These are phyloP conservation scores for Lagenidium sp. DNA, from an alignment of 352 stramenopile species.

Conservation along the genomic window DNA sequence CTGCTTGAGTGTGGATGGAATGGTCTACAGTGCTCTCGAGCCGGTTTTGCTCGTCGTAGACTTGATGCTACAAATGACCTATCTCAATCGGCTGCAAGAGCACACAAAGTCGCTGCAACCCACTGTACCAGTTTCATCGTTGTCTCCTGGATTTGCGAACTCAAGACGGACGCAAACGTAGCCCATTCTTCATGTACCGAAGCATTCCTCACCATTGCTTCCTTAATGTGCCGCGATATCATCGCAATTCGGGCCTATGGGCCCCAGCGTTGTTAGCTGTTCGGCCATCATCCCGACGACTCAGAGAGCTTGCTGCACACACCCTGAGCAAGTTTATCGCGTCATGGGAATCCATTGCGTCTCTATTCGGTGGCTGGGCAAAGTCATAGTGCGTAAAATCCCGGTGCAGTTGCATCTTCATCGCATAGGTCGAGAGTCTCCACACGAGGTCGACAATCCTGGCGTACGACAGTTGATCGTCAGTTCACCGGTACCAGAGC, in stretches of 20 bases:
- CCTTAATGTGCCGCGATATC: conserved; percentile 29
- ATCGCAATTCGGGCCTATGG: conserved; percentile 28
- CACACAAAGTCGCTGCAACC: too few species aligned
- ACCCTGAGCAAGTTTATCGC: conserved; percentile 17
- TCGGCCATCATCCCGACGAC: background rate
- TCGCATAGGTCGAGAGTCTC: conserved; percentile 29
- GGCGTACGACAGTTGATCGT: background rate
- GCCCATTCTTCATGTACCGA: conserved; percentile 36
- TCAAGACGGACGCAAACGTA: conserved; percentile 18
- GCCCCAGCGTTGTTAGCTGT: too few species aligned
- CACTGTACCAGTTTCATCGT: too few species aligned
- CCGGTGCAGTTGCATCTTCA: conserved; percentile 19
- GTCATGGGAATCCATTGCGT: conserved; percentile 12
- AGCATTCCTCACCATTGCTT: conserved; percentile 22
- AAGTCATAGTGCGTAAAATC: conserved; percentile 12
- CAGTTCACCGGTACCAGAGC: background rate
- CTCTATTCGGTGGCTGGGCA: background rate
- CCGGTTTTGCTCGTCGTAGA: conserved; percentile 30
- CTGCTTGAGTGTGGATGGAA: conserved; percentile 23
- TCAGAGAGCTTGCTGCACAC: background rate
- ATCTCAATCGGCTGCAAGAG: too few species aligned
- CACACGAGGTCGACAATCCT: conserved; percentile 48
- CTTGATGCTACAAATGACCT: conserved; percentile 31
- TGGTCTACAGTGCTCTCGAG: conserved; percentile 18
- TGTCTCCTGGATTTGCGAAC: conserved; percentile 26